Percentiles rank a stretch among this genome's conserved stretches.
phyloP scores from a whole-genome alignment of 805 yeast species.

The Hanseniaspora mollemarum region DNA sequence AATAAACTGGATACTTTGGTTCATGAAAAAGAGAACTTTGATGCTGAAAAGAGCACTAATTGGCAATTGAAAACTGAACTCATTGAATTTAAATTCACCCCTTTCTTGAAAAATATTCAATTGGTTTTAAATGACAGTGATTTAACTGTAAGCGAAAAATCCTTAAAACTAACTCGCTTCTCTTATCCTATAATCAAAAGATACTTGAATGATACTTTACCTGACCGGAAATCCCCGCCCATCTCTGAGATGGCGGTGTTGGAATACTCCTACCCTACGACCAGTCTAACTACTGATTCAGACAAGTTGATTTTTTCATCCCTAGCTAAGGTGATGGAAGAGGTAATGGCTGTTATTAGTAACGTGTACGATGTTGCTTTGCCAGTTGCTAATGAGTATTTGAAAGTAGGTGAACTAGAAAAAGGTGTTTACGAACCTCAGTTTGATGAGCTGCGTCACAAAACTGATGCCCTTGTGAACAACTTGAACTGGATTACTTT shows the following conservation, averaged over 20 bases:
- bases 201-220: constrained; percentile 27
- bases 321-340: constrained; percentile 32
- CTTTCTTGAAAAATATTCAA: constrained; percentile 34
- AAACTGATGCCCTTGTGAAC: constrained; percentile 22
- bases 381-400: constrained; percentile 26
- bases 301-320: constrained; percentile 45
- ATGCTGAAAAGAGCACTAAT: constrained; percentile 32
- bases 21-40: constrained; percentile 31
- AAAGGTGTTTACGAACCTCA: constrained; percentile 13
- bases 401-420: constrained; percentile 18
- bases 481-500: constrained; percentile 34
- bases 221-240: constrained; percentile 22
- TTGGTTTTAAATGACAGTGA: constrained; percentile 17
- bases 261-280: constrained; percentile 39
- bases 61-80: constrained; percentile 46
- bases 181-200: constrained; percentile 39
- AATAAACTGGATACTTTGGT: constrained; percentile 18
- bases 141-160: constrained; percentile 17
- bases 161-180: constrained; percentile 31
- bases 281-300: constrained; percentile 30
- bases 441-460: constrained; percentile 17
- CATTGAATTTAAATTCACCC: constrained; percentile 44
- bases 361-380: constrained; percentile 28
- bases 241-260: constrained; percentile 31
- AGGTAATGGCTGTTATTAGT: constrained; percentile 32